Evolutionary conservation across 1,139 yeast genomes (phyloP).

Genomic region (Suhomyces anneliseae): DNA sequence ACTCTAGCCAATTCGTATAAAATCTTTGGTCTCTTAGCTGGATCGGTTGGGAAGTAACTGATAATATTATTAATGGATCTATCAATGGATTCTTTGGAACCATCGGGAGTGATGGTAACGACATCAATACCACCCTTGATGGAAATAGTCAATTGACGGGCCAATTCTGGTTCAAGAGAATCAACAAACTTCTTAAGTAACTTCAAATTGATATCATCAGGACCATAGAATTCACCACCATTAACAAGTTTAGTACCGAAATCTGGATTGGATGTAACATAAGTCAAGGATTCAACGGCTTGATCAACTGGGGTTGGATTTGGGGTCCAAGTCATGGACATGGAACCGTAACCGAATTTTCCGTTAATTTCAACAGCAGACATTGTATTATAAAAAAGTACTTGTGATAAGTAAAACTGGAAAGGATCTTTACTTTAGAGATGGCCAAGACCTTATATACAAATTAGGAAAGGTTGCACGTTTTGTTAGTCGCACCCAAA

Average conservation of each 20-base stretch:
- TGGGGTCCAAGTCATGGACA: slow-evolving; percentile 61
- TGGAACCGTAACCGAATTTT: slow-evolving; percentile 58
- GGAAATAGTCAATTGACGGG: slow-evolving; percentile 50
- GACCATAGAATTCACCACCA: slow-evolving; percentile 79
- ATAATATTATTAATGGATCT: slow-evolving; percentile 52
- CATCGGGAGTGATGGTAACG: slow-evolving; percentile 43
- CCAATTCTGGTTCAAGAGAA: slow-evolving; percentile 50
- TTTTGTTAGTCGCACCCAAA: too few relatives aligned
- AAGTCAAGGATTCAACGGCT: slow-evolving; percentile 47
- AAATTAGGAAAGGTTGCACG: too few relatives aligned
- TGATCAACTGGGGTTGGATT: slow-evolving; percentile 43
- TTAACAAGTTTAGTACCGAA: slow-evolving; percentile 62
- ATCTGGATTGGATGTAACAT: slow-evolving; percentile 37
- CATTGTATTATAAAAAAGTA: not conserved
- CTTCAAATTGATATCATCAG: slow-evolving; percentile 45
- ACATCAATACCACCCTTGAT: slow-evolving; percentile 63
- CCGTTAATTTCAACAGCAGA: slow-evolving; percentile 22
- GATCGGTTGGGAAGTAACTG: slow-evolving; percentile 46
- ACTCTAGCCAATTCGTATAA: slow-evolving; percentile 71
- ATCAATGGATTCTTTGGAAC: slow-evolving; percentile 47
- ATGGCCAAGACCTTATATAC: too few relatives aligned
- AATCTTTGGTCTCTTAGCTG: slow-evolving; percentile 37
- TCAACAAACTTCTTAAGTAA: slow-evolving; percentile 59
- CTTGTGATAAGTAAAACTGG: too few relatives aligned
- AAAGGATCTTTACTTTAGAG: too few relatives aligned